Evolutionary conservation across 2,329 filamentous ascomycete species (phyloP).

Genomic region (Paecilomyces fulvus): DNA sequence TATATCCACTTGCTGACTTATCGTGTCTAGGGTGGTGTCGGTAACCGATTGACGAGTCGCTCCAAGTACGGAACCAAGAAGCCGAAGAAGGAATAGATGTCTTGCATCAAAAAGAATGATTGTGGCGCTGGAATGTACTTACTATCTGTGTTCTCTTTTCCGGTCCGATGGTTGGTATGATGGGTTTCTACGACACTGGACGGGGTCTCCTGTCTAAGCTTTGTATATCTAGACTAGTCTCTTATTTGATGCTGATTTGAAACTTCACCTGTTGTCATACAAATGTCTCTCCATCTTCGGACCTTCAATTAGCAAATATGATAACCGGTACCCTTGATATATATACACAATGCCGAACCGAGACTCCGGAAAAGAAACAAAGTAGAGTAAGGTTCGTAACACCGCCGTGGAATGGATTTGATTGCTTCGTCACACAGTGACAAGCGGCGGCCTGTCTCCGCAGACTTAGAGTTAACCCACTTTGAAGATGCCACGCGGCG

Average conservation of each 20-base stretch:
- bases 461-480: not conserved
- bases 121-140: not conserved
- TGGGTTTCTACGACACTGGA: not conserved
- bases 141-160: not conserved
- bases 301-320: not conserved
- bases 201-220: too few species aligned
- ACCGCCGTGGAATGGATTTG: not conserved
- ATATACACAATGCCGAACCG: not conserved
- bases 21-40: conserved; percentile 69
- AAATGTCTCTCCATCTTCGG: not conserved
- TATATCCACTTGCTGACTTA: conserved; percentile 9
- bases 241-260: not conserved
- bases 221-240: not conserved
- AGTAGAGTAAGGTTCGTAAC: not conserved
- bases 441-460: not conserved
- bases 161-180: not conserved
- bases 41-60: conserved; percentile 69
- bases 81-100: conserved; percentile 64
- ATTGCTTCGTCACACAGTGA: not conserved
- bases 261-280: not conserved
- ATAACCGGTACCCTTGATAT: not conserved
- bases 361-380: not conserved
- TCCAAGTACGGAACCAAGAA: conserved; percentile 99
- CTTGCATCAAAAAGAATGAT: not conserved
- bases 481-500: conserved; percentile 3